phyloP scores from a whole-genome alignment of 2,329 filamentous ascomycete species.

The Orbilia ellipsospora region DNA sequence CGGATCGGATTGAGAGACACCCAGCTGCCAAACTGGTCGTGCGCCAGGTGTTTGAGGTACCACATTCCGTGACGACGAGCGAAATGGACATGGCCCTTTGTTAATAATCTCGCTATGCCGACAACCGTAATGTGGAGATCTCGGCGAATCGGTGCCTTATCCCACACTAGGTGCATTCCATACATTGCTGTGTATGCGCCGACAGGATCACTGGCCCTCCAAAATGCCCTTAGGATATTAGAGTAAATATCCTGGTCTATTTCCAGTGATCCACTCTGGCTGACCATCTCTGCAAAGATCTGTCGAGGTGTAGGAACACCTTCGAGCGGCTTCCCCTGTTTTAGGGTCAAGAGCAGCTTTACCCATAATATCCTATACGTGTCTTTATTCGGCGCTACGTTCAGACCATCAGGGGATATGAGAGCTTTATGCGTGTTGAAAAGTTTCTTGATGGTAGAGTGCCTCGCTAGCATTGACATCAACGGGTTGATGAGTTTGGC shows the following conservation, averaged over 20 bases:
- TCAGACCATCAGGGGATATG: constrained; percentile 24
- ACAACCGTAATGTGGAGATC: constrained; percentile 37
- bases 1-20: neutral
- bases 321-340: neutral
- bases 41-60: constrained; percentile 44
- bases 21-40: constrained; percentile 18
- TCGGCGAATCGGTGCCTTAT: constrained; percentile 10
- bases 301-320: constrained; percentile 23
- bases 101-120: constrained; percentile 29
- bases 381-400: constrained; percentile 19
- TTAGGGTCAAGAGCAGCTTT: constrained; percentile 11
- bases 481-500: constrained; percentile 32
- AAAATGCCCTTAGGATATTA: constrained; percentile 37
- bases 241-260: constrained; percentile 18
- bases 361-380: constrained; percentile 32
- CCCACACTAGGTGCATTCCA: constrained; percentile 47
- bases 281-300: constrained; percentile 40
- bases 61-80: constrained; percentile 37
- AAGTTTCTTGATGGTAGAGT: constrained; percentile 17
- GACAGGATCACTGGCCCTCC: constrained; percentile 32
- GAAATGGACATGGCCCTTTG: neutral
- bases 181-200: constrained; percentile 51
- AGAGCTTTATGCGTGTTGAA: constrained; percentile 22
- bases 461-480: constrained; percentile 32
- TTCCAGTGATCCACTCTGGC: constrained; percentile 24